These are phyloP conservation scores for Aureoboletus auriporus DNA, from an alignment of 768 basidiomycete genomes.

Conservation along the genomic window DNA sequence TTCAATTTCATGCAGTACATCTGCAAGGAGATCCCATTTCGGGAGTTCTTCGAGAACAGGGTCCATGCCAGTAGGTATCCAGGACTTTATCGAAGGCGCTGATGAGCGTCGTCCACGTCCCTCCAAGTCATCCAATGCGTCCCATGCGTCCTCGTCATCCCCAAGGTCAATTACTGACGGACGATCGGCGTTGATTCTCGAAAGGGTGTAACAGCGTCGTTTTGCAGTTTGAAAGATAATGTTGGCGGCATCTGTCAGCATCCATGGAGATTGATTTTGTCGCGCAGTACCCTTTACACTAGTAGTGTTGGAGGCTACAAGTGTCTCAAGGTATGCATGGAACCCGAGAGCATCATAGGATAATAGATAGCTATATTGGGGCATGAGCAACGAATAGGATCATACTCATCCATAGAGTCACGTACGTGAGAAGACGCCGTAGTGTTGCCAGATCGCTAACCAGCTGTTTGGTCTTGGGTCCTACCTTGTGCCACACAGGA, in stretches of 20 bases:
- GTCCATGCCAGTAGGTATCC: slow-evolving; percentile 76
- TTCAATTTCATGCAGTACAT: slow-evolving; percentile 89
- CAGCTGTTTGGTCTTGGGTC: slow-evolving; percentile 86
- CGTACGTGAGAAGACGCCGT: slow-evolving; percentile 76
- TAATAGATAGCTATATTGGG: slow-evolving; percentile 54
- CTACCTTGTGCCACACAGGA: slow-evolving; percentile 95
- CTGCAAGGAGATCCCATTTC: slow-evolving; percentile 85
- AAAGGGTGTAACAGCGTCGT: slow-evolving; percentile 70
- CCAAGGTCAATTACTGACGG: slow-evolving; percentile 37
- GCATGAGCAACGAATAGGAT: not conserved
- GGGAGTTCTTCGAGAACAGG: slow-evolving; percentile 91
- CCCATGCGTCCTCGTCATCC: slow-evolving; percentile 76
- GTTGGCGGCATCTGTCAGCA: slow-evolving; percentile 89
- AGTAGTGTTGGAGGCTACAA: slow-evolving; percentile 61
- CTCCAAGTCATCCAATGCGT: slow-evolving; percentile 55
- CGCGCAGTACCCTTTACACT: slow-evolving; percentile 48
- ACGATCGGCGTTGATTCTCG: slow-evolving; percentile 22
- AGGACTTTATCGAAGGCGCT: slow-evolving; percentile 27
- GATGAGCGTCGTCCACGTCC: slow-evolving; percentile 5
- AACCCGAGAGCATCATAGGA: slow-evolving; percentile 90
- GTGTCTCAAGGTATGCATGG: slow-evolving; percentile 85
- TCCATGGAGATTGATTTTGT: slow-evolving; percentile 80
- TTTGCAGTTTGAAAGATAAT: slow-evolving; percentile 79
- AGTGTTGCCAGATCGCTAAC: slow-evolving; percentile 85
- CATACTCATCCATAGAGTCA: not conserved